Base-by-base conservation (phyloP, 2,329 filamentous ascomycete species). In the Pestalotiopsis sp. region DNA sequence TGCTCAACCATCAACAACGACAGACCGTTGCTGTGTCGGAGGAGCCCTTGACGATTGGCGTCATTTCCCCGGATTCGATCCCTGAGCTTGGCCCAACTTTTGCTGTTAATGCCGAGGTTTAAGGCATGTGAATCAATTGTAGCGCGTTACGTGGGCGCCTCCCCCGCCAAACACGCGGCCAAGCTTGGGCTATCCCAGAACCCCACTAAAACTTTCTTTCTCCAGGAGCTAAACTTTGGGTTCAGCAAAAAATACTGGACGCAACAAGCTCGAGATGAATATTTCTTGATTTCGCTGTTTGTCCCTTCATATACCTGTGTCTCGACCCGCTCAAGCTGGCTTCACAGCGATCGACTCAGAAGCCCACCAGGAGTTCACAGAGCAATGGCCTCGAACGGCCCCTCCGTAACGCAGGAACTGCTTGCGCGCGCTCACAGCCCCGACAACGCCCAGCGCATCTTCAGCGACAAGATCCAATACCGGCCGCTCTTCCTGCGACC, bases 361-460 rank as follows among this genome's bases (percentile, higher is more conserved):
- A 59, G 23, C 57, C 4, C 57, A 14, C 7, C 59, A 38, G 25
- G 40, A 38, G 12, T 20, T 11, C 11, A n/a, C 17, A 25, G 12
- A 13, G 14, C 27, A 65, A 84, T 84, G 82, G 75, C 80, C 13
- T 71, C 76, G 7, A 75, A 72, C 58, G 62, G 38, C 45, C 80
- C 82, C 66, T 76, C 81, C 59, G 77, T 88, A 11, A 90, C 89
- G 0, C 86, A 90, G 72, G 82, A 85, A 7, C 89, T 98, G 65
- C 91, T 98, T 66, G 81, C 87, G 5, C 91, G 93, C 75, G 94
- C 93, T 11, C 94, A 97, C 81, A 91, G 93, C 2, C 91, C 93
- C 31, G 87, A 92, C 72, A 90, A 88, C 68, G 89, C 91, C 67
- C 83, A 84, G 41, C 87, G 90, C 66, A 93, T 97, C 80, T 95